Evolutionary conservation across 768 basidiomycete genomes (phyloP), one percentile per base, ranked within the genome.

Genomic region (Pholiota microspora): DNA sequence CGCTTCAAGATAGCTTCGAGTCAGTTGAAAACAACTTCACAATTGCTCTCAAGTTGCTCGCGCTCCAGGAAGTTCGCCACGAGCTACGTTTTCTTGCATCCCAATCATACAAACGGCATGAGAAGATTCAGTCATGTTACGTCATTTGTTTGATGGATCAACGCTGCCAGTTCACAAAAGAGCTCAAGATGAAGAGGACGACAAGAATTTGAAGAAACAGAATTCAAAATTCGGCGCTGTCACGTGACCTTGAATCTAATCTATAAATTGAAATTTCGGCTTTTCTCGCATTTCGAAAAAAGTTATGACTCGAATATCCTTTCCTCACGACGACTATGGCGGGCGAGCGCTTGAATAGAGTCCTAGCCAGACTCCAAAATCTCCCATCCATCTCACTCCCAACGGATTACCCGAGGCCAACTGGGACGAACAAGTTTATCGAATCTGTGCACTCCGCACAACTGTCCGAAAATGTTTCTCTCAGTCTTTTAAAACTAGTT

Each of bases 331-430:
- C 27, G 56, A 55, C 48, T n/a, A 78, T 79, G 77, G 70, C 64
- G 34, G 75, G 75, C 63, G 67, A 69, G 52, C 74, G 78, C 45
- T 76, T 89, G 12, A 69, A 73, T 21, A 77, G 87, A 61, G 84
- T 88, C 21, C 62, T 87, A 13, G 69, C 77, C 21, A 77, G 89
- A 59, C 76, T 98, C 18, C 85, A 88, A 67, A 88, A 87, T 64
- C 71, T 95, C 2, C 95, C 97, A 1, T 87, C 89, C 3, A 87
- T 98, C 60, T 92, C 92, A 6, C 75, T 99, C 28, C 96, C 97
- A 0, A 96, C 96, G 0, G 97, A 98, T 71, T 99, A 97, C 68
- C 95, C 96, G 2, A 77, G 95, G 52, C 87, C 91, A 25, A 76
- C 85, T 5, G 85, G 81, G 15, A 72, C 82, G 15, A 81, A 84